Percentiles rank a stretch among this genome's conserved stretches.
These are phyloP conservation scores for Recurvomyces mirabilis DNA, from an alignment of 495 filamentous ascomycete species.

Conservation along the genomic window DNA sequence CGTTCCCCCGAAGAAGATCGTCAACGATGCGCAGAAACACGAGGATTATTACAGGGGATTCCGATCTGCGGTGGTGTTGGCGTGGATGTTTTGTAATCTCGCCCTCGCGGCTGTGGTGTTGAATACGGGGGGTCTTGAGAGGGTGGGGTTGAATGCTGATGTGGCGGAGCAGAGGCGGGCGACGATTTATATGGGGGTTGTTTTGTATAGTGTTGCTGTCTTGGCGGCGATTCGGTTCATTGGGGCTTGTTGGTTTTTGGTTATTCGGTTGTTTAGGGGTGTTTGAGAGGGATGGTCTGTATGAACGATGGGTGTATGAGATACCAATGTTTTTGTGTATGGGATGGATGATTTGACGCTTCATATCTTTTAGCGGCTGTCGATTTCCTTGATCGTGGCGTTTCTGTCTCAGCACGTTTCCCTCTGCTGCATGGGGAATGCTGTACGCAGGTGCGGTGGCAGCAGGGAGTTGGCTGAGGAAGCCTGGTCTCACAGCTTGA, in stretches of 20 bases:
- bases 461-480: too few species aligned
- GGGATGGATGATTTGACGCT: not conserved
- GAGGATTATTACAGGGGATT: conserved; percentile 99
- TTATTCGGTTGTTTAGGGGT: conserved; percentile 72
- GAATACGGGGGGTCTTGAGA: conserved; percentile 68
- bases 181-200: conserved; percentile 78
- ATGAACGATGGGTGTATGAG: not conserved
- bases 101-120: conserved; percentile 80
- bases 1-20: conserved; percentile 50
- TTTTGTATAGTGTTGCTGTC: conserved; percentile 85
- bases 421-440: too few species aligned
- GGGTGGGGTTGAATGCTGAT: conserved; percentile 36
- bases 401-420: too few species aligned
- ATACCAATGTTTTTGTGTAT: too few species aligned
- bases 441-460: too few species aligned
- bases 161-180: conserved; percentile 36
- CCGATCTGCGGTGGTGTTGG: conserved; percentile 76
- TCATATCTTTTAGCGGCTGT: too few species aligned
- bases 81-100: conserved; percentile 96
- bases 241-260: conserved; percentile 88
- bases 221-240: conserved; percentile 81
- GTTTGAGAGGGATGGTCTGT: conserved; percentile 1
- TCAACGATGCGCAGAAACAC: conserved; percentile 64
- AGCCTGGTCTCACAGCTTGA: too few species aligned
- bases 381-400: too few species aligned